Evolutionary conservation across 148 eudicot species (phyloP), one percentile per base, ranked within the genome.

Genomic region (Gaultheria prostrata): DNA sequence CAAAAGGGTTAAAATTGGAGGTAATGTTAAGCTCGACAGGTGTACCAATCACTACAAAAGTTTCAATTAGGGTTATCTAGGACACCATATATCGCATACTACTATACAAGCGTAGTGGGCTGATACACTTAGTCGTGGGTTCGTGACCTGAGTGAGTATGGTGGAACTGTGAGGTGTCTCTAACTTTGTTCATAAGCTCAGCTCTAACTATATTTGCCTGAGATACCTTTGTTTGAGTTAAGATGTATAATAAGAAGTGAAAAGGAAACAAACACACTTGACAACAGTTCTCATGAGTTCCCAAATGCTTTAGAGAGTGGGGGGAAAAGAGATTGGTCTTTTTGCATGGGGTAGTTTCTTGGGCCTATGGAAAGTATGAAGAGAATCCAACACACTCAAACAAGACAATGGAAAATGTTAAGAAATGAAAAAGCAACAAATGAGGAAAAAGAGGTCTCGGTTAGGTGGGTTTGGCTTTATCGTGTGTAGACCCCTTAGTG

Each of bases 401-500:
- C 33, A 75, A 79, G 87, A 76, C 61, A 85, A 86, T 76, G 49
- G 17, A 51, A 77, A 63, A 78, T 17, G 39, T 54, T 53, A 50
- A 76, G 53, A 70, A 46, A 83, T 46, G 54, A 77, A 54, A 86
- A 86, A 83, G 85, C 50, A 75, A 45, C 82, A 80, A 65, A 89
- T 48, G 46, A 79, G 85, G 87, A 46, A 85, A 84, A 83, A 84
- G 26, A 84, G 33, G 87, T 85, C n/a, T 32, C 21, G 85, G 83
- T 87, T 93, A 82, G 87, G 87, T 86, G 90, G 77, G 88, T 65
- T 86, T 85, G 86, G 88, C 85, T 87, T 91, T 89, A 80, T 85
- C 85, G 89, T 85, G 87, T 76, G 81, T 86, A 87, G 86, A 90
- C 86, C 91, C 93, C 93, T 78, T 89, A 84, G 89, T 91, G 91